phyloP scores from a whole-genome alignment of 345 rosid species.

The Gossypium stocksii region DNA sequence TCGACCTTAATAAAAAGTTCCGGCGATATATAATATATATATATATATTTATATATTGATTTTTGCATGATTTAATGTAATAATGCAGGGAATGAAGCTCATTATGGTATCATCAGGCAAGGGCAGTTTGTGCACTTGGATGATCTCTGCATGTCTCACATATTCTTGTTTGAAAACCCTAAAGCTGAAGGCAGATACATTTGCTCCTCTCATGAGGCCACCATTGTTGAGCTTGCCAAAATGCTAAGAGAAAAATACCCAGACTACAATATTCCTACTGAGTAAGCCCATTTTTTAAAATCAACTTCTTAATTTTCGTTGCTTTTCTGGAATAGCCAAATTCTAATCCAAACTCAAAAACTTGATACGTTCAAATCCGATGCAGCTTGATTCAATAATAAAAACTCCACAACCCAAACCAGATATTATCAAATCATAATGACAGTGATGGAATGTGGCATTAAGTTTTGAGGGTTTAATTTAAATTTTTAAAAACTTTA shows the following conservation, averaged over 20 bases:
- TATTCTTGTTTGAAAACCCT: conserved; percentile 62
- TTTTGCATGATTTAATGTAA: too few relatives aligned
- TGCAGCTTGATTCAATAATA: too few relatives aligned
- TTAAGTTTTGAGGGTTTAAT: too few relatives aligned
- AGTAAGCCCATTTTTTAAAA: conserved; percentile 31
- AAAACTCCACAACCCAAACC: too few relatives aligned
- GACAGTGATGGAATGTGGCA: too few relatives aligned
- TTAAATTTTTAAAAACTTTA: too few relatives aligned
- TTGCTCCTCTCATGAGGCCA: conserved; percentile 62
- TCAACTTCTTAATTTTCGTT: not conserved
- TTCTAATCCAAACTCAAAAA: not conserved
- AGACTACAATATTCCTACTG: conserved; percentile 49
- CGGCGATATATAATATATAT: too few relatives aligned
- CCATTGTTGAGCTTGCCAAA: conserved; percentile 49
- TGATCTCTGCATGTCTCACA: conserved; percentile 80
- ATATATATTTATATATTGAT: not conserved
- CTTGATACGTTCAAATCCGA: too few relatives aligned
- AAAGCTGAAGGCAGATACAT: conserved; percentile 77
- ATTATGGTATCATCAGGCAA: conserved; percentile 70
- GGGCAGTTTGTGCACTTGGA: conserved; percentile 86
- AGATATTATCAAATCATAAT: too few relatives aligned
- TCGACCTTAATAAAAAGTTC: too few relatives aligned
- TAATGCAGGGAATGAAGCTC: conserved; percentile 64
- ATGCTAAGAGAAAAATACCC: conserved; percentile 58
- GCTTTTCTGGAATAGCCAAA: not conserved